Base-by-base conservation (phyloP, 2,329 filamentous ascomycete species). In the Neophaeococcomyces mojaviensis region DNA sequence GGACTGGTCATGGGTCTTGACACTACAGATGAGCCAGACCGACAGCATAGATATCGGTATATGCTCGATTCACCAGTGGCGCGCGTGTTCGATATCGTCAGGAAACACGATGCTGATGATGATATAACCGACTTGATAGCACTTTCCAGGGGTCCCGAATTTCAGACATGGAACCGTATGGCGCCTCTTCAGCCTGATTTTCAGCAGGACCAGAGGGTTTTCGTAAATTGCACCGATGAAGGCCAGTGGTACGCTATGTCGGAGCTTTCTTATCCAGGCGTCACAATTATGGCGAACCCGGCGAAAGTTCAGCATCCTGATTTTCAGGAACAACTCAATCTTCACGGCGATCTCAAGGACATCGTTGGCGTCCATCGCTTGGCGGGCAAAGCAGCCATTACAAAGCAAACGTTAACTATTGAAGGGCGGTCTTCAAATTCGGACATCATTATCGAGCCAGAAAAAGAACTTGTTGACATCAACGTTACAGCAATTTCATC, bases 191-290 rank as follows among this genome's bases (percentile, higher is more conserved):
- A 50, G 24, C 50, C 62, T 45, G 64, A 71, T 39, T 63, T 60
- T 19, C 65, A 70, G 36, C 73, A 81, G 26, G 76, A 73, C 52
- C 74, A 77, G 50, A 81, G 78, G 47, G 81, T 96, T 1, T 94
- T 92, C 59, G 75, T 97, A 49, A 95, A 96, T 61, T 84, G 83
- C 55, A 96, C 89, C 1, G 79, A 85, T 46, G 71, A 74, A n/a
- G 90, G 89, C 24, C 85, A 86, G 50, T 97, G 90, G 88, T 98
- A 90, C 64, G 92, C 89, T 26, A 76, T 97, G 67, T 96, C 90
- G 1, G 90, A 94, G 48, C 76, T 74, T 33, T 81, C 81, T 7
- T 97, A 96, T 57, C 92, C 92, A 3, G 75, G 90, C 8, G 87
- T 95, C 22, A 83, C 89, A 18, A 79, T 87, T 44, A 82, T 75